Evolutionary conservation across 2,329 filamentous ascomycete genomes (phyloP).

Genomic region (Pseudogymnoascus sp.): DNA sequence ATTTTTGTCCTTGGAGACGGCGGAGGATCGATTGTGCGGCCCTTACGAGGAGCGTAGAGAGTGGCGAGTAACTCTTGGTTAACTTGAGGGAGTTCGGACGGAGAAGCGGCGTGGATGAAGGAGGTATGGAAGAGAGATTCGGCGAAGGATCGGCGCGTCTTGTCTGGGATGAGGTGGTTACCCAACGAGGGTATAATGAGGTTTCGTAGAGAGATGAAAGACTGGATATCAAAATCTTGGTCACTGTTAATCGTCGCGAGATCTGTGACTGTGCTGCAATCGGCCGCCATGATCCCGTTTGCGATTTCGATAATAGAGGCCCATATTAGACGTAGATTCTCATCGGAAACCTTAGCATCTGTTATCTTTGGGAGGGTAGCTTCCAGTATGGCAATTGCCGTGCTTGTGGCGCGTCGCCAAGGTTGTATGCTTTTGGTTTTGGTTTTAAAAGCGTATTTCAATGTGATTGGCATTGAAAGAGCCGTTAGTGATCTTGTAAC

Average conservation of each 20-base stretch:
- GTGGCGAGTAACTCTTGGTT: conserved; percentile 48
- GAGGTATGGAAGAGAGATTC: conserved; percentile 74
- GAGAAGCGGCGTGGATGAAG: conserved; percentile 62
- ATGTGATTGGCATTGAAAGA: conserved; percentile 60
- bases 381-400: conserved; percentile 60
- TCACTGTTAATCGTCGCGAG: conserved; percentile 42
- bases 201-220: conserved; percentile 61
- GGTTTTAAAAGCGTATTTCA: conserved; percentile 74
- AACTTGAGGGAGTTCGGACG: conserved; percentile 47
- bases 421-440: conserved; percentile 63
- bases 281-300: conserved; percentile 62
- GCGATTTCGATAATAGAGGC: conserved; percentile 55
- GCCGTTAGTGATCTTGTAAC: conserved; percentile 59
- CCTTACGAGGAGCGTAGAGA: conserved; percentile 59
- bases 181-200: conserved; percentile 72
- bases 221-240: conserved; percentile 71
- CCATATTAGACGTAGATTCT: conserved; percentile 59
- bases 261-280: conserved; percentile 41
- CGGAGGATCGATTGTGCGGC: conserved; percentile 62
- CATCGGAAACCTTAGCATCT: conserved; percentile 39
- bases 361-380: conserved; percentile 55
- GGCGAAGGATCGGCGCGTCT: conserved; percentile 61
- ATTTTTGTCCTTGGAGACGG: conserved; percentile 63
- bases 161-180: conserved; percentile 55
- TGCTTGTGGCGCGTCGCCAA: conserved; percentile 74